Evolutionary conservation across 2,329 filamentous ascomycete species (phyloP).

Genomic region (Colletotrichum endophyticum): DNA sequence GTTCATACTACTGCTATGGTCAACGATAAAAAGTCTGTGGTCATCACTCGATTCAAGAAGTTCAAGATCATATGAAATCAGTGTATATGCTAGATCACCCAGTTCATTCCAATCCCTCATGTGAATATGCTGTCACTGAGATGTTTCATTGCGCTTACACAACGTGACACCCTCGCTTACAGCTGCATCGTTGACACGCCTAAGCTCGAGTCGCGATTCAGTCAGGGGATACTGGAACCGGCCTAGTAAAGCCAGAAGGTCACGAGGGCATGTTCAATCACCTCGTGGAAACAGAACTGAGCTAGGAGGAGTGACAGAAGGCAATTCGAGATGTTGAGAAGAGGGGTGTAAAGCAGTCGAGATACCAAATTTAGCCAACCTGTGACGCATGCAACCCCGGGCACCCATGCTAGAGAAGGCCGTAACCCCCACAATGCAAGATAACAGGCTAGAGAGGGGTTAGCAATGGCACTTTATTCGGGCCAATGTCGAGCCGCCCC

Average conservation of each 20-base stretch:
- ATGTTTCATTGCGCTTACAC: neutral
- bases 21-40: neutral
- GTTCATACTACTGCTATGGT: rapidly evolving
- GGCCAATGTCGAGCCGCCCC: neutral
- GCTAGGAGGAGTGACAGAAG: neutral
- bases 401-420: neutral
- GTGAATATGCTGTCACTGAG: neutral
- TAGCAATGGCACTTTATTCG: neutral
- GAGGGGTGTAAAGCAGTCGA: neutral
- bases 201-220: neutral
- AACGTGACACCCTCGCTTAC: neutral
- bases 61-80: neutral
- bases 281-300: neutral
- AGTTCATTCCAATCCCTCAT: rapidly evolving
- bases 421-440: neutral
- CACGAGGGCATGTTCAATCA: neutral
- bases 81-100: neutral
- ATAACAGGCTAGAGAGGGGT: neutral
- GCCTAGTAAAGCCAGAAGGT: neutral
- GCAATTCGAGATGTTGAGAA: neutral
- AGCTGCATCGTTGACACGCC: neutral
- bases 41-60: neutral
- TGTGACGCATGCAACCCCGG: neutral
- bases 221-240: neutral
- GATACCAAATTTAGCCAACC: neutral